phyloP scores from a whole-genome alignment of 2,329 filamentous ascomycete species.

The Pseudogymnoascus sp. region DNA sequence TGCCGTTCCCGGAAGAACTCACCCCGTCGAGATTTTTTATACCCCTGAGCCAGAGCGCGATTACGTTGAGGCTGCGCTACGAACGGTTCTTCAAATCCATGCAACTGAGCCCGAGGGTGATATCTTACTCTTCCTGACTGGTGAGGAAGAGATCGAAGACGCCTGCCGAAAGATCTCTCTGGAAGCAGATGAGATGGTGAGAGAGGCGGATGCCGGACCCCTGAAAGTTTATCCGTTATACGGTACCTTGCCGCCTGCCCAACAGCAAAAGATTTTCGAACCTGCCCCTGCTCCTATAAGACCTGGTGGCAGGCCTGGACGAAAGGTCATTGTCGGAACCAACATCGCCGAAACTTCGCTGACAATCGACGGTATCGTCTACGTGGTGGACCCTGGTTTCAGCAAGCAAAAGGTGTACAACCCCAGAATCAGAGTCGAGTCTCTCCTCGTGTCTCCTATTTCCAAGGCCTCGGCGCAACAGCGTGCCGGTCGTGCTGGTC shows the following conservation, averaged over 20 bases:
- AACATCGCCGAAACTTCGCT: slow-evolving; percentile 97
- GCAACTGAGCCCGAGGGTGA: slow-evolving; percentile 88
- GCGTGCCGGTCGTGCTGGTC: slow-evolving; percentile 95
- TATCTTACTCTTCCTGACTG: slow-evolving; percentile 88
- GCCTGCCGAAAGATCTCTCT: slow-evolving; percentile 84
- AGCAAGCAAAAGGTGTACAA: slow-evolving; percentile 99
- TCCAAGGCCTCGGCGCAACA: slow-evolving; percentile 97
- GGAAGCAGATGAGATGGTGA: slow-evolving; percentile 83
- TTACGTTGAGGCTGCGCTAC: slow-evolving; percentile 89
- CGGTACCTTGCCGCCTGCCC: slow-evolving; percentile 80
- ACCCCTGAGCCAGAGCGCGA: slow-evolving; percentile 93
- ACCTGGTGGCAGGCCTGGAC: slow-evolving; percentile 73
- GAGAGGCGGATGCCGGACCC: slow-evolving; percentile 86
- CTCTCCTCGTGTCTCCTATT: slow-evolving; percentile 92
- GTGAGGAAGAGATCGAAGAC: slow-evolving; percentile 98
- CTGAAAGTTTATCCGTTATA: slow-evolving; percentile 89
- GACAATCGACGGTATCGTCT: slow-evolving; percentile 98
- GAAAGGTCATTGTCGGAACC: slow-evolving; percentile 89
- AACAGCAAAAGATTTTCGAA: slow-evolving; percentile 94
- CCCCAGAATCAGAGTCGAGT: slow-evolving; percentile 91
- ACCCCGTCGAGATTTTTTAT: slow-evolving; percentile 97
- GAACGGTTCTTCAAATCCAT: slow-evolving; percentile 95
- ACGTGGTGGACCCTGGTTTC: slow-evolving; percentile 98
- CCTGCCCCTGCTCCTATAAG: slow-evolving; percentile 67
- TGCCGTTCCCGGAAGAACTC: slow-evolving; percentile 87